phyloP scores from a whole-genome alignment of 495 filamentous ascomycete genomes.

The Clohesyomyces aquaticus region DNA sequence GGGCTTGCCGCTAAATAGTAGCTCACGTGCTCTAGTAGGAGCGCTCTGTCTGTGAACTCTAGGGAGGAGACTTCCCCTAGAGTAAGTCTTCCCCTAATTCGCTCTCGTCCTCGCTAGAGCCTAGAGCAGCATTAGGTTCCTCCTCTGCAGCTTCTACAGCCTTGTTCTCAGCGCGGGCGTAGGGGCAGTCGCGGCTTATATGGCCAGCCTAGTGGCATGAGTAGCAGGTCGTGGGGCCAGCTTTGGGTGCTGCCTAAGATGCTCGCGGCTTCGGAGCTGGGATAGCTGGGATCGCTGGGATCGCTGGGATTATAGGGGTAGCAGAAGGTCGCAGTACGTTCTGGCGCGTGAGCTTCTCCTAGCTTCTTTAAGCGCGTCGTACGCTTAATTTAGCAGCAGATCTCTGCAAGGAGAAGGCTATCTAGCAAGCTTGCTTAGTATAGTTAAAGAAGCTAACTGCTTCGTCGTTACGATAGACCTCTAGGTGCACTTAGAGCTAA shows the following conservation, averaged over 20 bases:
- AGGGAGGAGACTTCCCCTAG: slow-evolving; percentile 1
- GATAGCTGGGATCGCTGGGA: neutral
- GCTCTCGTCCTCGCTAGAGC: neutral
- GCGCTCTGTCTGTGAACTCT: neutral
- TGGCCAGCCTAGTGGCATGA: neutral
- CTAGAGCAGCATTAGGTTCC: neutral
- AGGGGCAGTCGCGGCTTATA: neutral
- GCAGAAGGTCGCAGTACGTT: neutral
- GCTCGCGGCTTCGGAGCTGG: neutral
- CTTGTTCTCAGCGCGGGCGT: neutral
- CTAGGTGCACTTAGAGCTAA: neutral
- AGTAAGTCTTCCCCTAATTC: slow-evolving; percentile 3
- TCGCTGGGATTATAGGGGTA: neutral
- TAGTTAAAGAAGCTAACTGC: neutral
- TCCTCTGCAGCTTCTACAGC: neutral
- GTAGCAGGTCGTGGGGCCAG: neutral
- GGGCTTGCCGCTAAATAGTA: slow-evolving; percentile 1
- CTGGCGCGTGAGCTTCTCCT: neutral
- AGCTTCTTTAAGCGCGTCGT: neutral
- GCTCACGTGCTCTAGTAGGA: neutral
- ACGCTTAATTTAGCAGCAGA: neutral
- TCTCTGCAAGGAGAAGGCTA: neutral
- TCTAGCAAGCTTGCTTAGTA: neutral
- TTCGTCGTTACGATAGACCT: neutral
- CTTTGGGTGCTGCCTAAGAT: too few species aligned